Conservation (phyloP, 108 stramenopile species). For the Nannochloropsis oceanica region DNA sequence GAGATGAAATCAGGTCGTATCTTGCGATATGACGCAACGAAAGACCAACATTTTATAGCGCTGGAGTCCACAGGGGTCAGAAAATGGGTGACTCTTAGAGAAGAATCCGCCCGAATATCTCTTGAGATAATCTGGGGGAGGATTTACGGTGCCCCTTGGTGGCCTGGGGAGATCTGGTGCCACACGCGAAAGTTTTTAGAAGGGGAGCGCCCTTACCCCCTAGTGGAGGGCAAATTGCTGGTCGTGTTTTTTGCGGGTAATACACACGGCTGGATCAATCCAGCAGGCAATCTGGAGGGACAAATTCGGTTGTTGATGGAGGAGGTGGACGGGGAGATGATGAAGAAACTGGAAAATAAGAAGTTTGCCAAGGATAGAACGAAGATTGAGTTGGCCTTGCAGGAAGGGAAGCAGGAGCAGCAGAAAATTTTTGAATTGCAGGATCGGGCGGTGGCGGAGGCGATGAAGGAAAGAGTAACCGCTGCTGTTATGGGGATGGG, state of each 20-base stretch:
- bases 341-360: neutral
- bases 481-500: neutral
- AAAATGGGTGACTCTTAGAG: neutral
- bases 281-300: neutral
- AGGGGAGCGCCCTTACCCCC: neutral
- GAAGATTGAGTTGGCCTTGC: neutral
- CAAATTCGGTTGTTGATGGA: neutral
- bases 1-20: neutral
- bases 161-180: neutral
- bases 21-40: neutral
- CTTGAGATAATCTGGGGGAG: neutral
- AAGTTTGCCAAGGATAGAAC: neutral
- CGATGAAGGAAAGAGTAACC: neutral
- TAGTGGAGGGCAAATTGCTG: neutral
- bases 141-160: neutral
- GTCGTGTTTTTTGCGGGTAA: neutral
- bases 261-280: neutral
- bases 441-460: neutral
- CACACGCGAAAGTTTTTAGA: neutral
- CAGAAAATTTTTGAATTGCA: neutral
- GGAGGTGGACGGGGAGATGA: neutral
- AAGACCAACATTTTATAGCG: neutral
- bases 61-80: neutral
- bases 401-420: neutral
- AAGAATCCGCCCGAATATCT: neutral